Percentiles rank a stretch among this genome's conserved stretches.
Evolutionary conservation across 768 basidiomycete species (phyloP).

Genomic region (Hygrophorus pudorinus): DNA sequence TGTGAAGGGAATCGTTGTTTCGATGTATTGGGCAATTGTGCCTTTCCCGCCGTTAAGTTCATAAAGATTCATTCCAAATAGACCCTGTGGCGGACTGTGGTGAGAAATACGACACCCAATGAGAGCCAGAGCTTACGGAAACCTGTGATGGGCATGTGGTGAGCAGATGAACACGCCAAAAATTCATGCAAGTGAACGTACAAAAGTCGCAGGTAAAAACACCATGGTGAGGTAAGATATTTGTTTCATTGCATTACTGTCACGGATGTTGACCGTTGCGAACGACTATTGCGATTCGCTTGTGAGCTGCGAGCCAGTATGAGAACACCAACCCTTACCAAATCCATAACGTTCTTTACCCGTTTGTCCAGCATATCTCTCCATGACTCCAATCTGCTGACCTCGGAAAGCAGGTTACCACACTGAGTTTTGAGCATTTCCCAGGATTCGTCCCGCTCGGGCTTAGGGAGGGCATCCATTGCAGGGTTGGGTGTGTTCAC

Average conservation of each 20-base stretch:
- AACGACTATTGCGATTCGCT: no score
- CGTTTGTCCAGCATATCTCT: slow-evolving; percentile 32
- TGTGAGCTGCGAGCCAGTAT: slow-evolving; percentile 21
- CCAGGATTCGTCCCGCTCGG: slow-evolving; percentile 11
- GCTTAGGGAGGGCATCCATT: slow-evolving; percentile 18
- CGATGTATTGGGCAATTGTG: slow-evolving; percentile 29
- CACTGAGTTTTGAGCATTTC: slow-evolving; percentile 33
- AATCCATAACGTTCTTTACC: slow-evolving; percentile 41
- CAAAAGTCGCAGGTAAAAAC: slow-evolving; percentile 48
- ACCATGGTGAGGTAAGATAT: slow-evolving; percentile 53
- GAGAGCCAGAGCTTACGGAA: neutral
- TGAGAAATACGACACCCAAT: neutral
- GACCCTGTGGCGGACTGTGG: slow-evolving; percentile 18
- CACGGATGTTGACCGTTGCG: slow-evolving; percentile 18
- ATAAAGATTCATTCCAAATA: slow-evolving; percentile 40
- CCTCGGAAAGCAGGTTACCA: slow-evolving; percentile 35
- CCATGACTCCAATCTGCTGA: slow-evolving; percentile 34
- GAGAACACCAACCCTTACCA: slow-evolving; percentile 21
- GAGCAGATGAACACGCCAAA: neutral
- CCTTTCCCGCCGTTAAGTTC: slow-evolving; percentile 22
- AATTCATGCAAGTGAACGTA: slow-evolving; percentile 13
- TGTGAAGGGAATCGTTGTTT: slow-evolving; percentile 29
- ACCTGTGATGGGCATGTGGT: neutral
- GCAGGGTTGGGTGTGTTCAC: slow-evolving; percentile 38
- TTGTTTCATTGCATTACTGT: slow-evolving; percentile 36